Percentiles rank a stretch among this genome's conserved stretches.
Conservation (phyloP, 1,284 basidiomycete genomes). For the Fomes fomentarius region DNA sequence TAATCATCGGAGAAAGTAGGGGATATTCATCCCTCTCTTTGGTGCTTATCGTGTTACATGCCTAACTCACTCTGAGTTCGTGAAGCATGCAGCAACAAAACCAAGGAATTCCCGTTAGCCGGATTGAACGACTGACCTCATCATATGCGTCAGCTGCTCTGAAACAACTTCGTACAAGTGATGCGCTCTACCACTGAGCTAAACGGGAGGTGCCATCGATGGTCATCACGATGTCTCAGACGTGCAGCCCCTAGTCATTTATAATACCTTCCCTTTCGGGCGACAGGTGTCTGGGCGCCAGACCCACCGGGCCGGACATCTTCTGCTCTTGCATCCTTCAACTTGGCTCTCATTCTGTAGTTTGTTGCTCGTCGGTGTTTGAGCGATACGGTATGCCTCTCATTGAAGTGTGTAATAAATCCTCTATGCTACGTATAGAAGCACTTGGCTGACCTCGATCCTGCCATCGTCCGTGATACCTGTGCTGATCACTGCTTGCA, state of each 20-base stretch:
- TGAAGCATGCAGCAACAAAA: not conserved
- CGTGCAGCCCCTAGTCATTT: not conserved
- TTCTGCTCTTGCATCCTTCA: not conserved
- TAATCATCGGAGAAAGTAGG: too few relatives aligned
- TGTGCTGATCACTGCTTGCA: too few relatives aligned
- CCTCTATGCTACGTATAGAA: too few relatives aligned
- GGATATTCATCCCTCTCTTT: too few relatives aligned
- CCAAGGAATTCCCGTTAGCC: slow-evolving; percentile 45
- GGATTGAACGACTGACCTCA: slow-evolving; percentile 59
- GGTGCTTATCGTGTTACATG: too few relatives aligned
- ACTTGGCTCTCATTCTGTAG: slow-evolving; percentile 1
- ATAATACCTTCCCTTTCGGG: not conserved
- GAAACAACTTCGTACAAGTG: slow-evolving; percentile 45
- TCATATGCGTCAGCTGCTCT: too few relatives aligned
- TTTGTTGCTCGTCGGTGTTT: not conserved
- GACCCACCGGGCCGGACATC: not conserved
- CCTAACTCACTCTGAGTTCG: not conserved
- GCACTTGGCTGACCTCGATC: too few relatives aligned
- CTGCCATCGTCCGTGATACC: too few relatives aligned
- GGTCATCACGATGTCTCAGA: not conserved
- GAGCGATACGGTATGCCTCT: slow-evolving; percentile 14
- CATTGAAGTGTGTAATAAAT: slow-evolving; percentile 22
- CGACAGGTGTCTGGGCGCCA: not conserved
- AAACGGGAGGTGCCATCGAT: slow-evolving; percentile 35
- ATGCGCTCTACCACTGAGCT: slow-evolving; percentile 67